Base-by-base conservation (phyloP, 768 basidiomycete species). In the Hypsizygus marmoreus region DNA sequence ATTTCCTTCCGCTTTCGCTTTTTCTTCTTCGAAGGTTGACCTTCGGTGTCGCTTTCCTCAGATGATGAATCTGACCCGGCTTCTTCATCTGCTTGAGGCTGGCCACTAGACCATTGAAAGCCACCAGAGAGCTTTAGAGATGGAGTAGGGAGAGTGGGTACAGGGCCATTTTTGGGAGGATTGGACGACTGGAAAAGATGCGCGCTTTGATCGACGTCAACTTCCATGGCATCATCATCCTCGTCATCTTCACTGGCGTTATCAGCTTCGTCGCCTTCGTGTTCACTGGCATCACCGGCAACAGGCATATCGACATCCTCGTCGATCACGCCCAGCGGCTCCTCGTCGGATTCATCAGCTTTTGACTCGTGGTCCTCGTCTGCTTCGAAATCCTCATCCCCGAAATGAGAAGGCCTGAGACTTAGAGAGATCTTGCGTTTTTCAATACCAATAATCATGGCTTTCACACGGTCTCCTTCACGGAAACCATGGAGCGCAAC, bases 391-490 rank as follows among this genome's bases (percentile, higher is more conserved):
- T 87, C 88, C 35, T 84, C 82, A 19, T 81, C 81, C 32, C 59
- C 66, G 63, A 97, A 95, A 64, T 88, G 82, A 20, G 93, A 95
- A 19, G 91, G 89, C 64, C 95, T 97, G 45, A 98, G 72, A 40
- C 90, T 86, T 45, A 99, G 74, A 47, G 92, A 91, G 34, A 84
- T 83, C 57, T 86, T 90, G 47, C 85, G 84, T 20, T 77, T 74
- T 51, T 94, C 86, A 42, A 95, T 74, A 7, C 78, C 77, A 28
- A 86, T 64, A 32, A 99, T 76, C 38, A 85, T 64, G 1, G 88
- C 90, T 63, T 86, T 90, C 49, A 97, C 89, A 29, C 74, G 76
- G 65, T 98, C 93, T 4, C 92, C 93, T 63, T 87, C 86, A 23
- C 84, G 79, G 76, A 97, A 95, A 28, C 80, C 83, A 35, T 77